Evolutionary conservation across 768 basidiomycete genomes (phyloP).

Genomic region (Lactarius sp.): DNA sequence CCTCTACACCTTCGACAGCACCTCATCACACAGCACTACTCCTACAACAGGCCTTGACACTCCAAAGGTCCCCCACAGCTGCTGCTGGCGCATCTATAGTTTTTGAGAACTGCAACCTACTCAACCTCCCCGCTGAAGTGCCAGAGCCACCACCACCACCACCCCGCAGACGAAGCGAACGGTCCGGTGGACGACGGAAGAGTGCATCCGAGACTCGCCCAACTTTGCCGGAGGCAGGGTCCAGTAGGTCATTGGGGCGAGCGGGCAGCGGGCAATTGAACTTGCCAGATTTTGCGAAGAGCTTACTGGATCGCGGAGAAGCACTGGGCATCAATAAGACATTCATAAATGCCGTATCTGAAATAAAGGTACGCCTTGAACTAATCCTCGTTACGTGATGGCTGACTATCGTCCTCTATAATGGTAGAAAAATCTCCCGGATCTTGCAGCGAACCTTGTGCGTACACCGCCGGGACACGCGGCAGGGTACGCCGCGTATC

Average conservation of each 20-base stretch:
- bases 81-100: conserved; percentile 73
- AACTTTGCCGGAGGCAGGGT: conserved; percentile 5
- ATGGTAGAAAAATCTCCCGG: conserved; percentile 61
- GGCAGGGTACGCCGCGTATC: conserved; percentile 48
- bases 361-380: conserved; percentile 53
- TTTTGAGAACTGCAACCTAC: conserved; percentile 74
- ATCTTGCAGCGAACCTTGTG: conserved; percentile 64
- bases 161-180: conserved; percentile 35
- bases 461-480: conserved; percentile 46
- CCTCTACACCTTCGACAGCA: conserved; percentile 33
- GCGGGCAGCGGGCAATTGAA: conserved; percentile 39
- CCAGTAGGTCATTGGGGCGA: conserved; percentile 25
- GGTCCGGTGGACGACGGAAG: conserved; percentile 32
- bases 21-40: conserved; percentile 64
- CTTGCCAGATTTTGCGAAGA: conserved; percentile 67
- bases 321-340: conserved; percentile 82
- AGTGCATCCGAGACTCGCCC: conserved; percentile 24
- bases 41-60: conserved; percentile 74
- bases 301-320: conserved; percentile 70
- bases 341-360: conserved; percentile 72
- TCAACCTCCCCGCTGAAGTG: conserved; percentile 68
- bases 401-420: conserved; percentile 14
- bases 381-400: conserved; percentile 5
- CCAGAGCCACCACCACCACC: conserved; percentile 43
- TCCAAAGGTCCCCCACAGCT: conserved; percentile 70